phyloP scores from a whole-genome alignment of 768 basidiomycete species.

The Nidularia sp. region DNA sequence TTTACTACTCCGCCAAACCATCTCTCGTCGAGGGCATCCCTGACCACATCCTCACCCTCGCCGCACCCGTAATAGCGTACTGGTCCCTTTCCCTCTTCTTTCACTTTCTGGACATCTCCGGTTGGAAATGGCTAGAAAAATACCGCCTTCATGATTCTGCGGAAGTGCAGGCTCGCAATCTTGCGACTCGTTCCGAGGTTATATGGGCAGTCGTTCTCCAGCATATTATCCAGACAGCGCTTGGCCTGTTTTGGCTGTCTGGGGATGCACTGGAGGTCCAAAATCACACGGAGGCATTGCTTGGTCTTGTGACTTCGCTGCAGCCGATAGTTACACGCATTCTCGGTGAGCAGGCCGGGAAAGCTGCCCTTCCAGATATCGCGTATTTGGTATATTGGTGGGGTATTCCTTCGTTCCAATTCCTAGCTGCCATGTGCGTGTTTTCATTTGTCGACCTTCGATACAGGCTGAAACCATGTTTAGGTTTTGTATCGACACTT shows the following conservation, averaged over 20 bases:
- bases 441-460: not conserved
- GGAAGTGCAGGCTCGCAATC: slow-evolving; percentile 74
- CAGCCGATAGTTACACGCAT: slow-evolving; percentile 28
- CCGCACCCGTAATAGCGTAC: slow-evolving; percentile 76
- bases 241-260: slow-evolving; percentile 69
- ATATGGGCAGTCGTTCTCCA: slow-evolving; percentile 80
- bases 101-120: slow-evolving; percentile 74
- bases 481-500: slow-evolving; percentile 94
- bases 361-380: slow-evolving; percentile 31
- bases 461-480: not conserved
- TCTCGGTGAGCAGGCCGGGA: slow-evolving; percentile 37
- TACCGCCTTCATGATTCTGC: slow-evolving; percentile 85
- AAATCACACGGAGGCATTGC: slow-evolving; percentile 38
- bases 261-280: slow-evolving; percentile 26
- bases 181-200: slow-evolving; percentile 68
- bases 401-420: slow-evolving; percentile 72
- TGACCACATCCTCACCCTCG: slow-evolving; percentile 69
- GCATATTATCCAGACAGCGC: slow-evolving; percentile 75
- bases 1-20: slow-evolving; percentile 48
- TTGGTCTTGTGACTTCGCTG: slow-evolving; percentile 35
- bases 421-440: slow-evolving; percentile 81
- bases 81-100: slow-evolving; percentile 82
- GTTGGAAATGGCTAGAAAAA: slow-evolving; percentile 73
- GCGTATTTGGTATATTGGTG: slow-evolving; percentile 88
- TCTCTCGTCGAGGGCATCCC: slow-evolving; percentile 52